phyloP scores from a whole-genome alignment of 345 rosid genomes.

The Noccaea caerulescens region DNA sequence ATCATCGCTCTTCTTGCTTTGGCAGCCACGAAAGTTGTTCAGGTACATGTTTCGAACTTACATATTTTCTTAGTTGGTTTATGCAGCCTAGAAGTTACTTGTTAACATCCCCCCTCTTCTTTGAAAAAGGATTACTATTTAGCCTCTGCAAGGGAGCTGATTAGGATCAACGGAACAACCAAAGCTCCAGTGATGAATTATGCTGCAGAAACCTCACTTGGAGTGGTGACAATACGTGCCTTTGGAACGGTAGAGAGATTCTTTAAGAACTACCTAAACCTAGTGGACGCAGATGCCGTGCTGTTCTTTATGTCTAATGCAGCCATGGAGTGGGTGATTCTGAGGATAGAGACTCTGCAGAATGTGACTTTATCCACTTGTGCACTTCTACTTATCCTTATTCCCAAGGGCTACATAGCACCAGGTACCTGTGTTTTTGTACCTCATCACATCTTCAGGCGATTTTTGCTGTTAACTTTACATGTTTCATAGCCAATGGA shows the following conservation, averaged over 20 bases:
- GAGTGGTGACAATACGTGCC: conserved; percentile 84
- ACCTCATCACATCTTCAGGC: conserved; percentile 15
- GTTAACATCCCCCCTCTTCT: conserved; percentile 6
- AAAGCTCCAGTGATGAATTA: conserved; percentile 93
- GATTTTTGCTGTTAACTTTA: background rate
- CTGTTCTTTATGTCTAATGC: conserved; percentile 82
- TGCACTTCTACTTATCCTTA: conserved; percentile 68
- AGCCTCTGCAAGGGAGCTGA: conserved; percentile 79
- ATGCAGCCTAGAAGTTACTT: conserved; percentile 8
- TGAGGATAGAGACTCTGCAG: conserved; percentile 75
- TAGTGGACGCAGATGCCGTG: conserved; percentile 72
- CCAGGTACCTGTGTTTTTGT: conserved; percentile 49
- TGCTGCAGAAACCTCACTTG: conserved; percentile 86
- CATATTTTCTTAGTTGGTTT: background rate
- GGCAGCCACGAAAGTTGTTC: conserved; percentile 57
- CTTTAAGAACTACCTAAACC: conserved; percentile 58
- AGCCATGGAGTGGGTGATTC: conserved; percentile 77
- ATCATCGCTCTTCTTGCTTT: conserved; percentile 61
- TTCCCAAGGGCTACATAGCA: conserved; percentile 65
- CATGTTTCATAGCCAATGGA: background rate
- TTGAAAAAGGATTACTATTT: conserved; percentile 63
- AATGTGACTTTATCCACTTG: conserved; percentile 69
- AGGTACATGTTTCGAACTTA: conserved; percentile 47
- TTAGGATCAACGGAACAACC: conserved; percentile 87
- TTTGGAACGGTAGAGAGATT: conserved; percentile 67